A percentile compares a stretch with the other conserved stretches of the same genome.
phyloP scores from a whole-genome alignment of 2,329 filamentous ascomycete species.

The Mycogone perniciosa region DNA sequence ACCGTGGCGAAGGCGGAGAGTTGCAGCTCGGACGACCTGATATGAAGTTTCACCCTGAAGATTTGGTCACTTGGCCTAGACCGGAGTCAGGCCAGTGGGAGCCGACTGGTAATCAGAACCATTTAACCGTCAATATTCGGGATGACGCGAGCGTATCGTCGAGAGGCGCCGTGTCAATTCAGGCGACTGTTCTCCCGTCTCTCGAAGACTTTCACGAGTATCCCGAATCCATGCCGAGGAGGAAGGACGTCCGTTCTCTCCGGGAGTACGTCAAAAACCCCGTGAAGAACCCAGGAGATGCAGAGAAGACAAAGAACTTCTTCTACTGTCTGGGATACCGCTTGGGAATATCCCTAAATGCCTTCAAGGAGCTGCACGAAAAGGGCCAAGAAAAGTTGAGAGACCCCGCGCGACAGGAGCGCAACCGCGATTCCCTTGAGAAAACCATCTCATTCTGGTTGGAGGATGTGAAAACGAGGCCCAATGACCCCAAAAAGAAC shows the following conservation, averaged over 20 bases:
- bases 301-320: slow-evolving; percentile 13
- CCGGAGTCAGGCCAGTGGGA: background rate
- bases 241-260: slow-evolving; percentile 8
- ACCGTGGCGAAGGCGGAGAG: background rate
- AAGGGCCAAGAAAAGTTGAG: background rate
- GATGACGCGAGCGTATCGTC: background rate
- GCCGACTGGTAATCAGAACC: too few relatives aligned
- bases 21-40: slow-evolving; percentile 7
- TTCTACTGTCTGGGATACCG: slow-evolving; percentile 31
- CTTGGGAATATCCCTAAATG: slow-evolving; percentile 29
- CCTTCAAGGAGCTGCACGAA: slow-evolving; percentile 11
- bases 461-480: slow-evolving; percentile 12
- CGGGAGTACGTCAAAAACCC: background rate
- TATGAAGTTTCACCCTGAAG: slow-evolving; percentile 12
- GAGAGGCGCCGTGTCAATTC: background rate
- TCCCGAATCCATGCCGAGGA: slow-evolving; percentile 3
- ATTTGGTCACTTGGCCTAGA: slow-evolving; percentile 6
- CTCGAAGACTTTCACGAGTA: slow-evolving; percentile 7
- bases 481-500: slow-evolving; percentile 16
- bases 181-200: background rate
- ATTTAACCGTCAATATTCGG: too few relatives aligned
- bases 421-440: slow-evolving; percentile 14
- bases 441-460: slow-evolving; percentile 14
- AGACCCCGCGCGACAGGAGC: slow-evolving; percentile 1
- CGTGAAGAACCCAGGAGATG: background rate